Evolutionary conservation across 78 protist species (phyloP), one percentile per base, ranked within the genome.

Genomic region (Bodo saltans): DNA sequence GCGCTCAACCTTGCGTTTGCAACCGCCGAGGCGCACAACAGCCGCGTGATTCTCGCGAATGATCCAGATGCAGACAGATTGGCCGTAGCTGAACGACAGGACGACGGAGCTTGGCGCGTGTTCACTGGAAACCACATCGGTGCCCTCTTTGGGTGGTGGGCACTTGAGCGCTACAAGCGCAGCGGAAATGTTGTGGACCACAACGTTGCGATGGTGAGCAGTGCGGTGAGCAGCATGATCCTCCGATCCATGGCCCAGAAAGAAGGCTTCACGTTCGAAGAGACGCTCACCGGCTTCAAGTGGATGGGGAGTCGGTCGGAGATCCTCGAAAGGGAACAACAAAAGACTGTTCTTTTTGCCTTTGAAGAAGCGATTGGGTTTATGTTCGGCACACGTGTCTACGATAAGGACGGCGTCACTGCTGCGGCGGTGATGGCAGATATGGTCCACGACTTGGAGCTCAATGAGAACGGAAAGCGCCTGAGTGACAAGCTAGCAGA

Each of bases 1-100:
- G 92, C 94, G 25, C 88, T 95, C 76, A 38, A 84, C 37, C 86
- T 91, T 39, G 90, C 98, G 33, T 91, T 91, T 33, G 71, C 82
- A 33, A 67, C 72, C 0, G 99, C 99, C 1, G 94, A 94, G 3
- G 40, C 11, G 0, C n/a, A 26, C 74, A 84, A 75, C 30, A 25
- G 88, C 27, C 17, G 72, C 4, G 33, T 95, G 12, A 92, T 98
- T 72, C 72, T 98, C 52, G 99, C 99, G 33, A 97, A 95, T 81
- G 99, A 98, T 73, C 99, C 99, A n/a, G 99, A 98, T 72, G 97
- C 98, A 0, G 99, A 98, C 83, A 79, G 99, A 27, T 79, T 95
- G 40, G 98, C 98, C 0, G 93, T 95, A 12, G 98, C 97, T 34
- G 99, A 97, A 84, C 27, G 27, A 42, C 47, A 41, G 60, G n/a